Conservation (phyloP, 441 rosid species). For the Pelargonium citronellum region DNA sequence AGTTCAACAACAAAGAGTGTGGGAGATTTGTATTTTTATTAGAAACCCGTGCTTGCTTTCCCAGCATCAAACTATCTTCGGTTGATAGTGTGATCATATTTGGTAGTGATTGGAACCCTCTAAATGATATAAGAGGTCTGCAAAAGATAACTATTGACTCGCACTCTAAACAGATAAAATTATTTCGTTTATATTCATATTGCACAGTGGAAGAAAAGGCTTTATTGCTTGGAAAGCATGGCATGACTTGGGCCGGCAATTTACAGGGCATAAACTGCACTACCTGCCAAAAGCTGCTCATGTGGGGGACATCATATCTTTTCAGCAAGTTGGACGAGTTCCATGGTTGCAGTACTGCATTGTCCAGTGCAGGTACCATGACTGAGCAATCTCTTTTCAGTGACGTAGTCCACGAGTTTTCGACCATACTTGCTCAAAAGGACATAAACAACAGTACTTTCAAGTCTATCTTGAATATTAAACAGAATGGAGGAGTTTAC, state of each 20-base stretch:
- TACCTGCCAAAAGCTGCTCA: constrained; percentile 58
- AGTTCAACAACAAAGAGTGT: constrained; percentile 57
- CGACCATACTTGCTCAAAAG: constrained; percentile 40
- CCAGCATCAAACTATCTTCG: constrained; percentile 64
- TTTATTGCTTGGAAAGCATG: constrained; percentile 62
- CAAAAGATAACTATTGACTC: constrained; percentile 70
- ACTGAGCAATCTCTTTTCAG: constrained; percentile 34
- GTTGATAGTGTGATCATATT: constrained; percentile 68
- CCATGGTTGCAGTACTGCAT: constrained; percentile 29
- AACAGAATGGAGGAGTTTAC: constrained; percentile 49
- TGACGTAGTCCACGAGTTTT: constrained; percentile 48
- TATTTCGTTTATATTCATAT: constrained; percentile 68
- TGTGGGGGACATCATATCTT: constrained; percentile 75
- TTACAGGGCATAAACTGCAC: constrained; percentile 31
- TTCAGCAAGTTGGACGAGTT: constrained; percentile 60
- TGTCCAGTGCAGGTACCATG: constrained; percentile 22
- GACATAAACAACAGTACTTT: constrained; percentile 30
- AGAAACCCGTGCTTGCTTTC: constrained; percentile 77
- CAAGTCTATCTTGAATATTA: constrained; percentile 48
- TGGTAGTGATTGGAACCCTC: constrained; percentile 75
- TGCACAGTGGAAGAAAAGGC: constrained; percentile 76
- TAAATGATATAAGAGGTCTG: constrained; percentile 59
- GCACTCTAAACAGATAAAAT: constrained; percentile 44
- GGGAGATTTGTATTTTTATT: constrained; percentile 72
- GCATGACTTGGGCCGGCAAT: constrained; percentile 38